Conservation (phyloP, 1,139 yeast genomes). For the Candida sp. region DNA sequence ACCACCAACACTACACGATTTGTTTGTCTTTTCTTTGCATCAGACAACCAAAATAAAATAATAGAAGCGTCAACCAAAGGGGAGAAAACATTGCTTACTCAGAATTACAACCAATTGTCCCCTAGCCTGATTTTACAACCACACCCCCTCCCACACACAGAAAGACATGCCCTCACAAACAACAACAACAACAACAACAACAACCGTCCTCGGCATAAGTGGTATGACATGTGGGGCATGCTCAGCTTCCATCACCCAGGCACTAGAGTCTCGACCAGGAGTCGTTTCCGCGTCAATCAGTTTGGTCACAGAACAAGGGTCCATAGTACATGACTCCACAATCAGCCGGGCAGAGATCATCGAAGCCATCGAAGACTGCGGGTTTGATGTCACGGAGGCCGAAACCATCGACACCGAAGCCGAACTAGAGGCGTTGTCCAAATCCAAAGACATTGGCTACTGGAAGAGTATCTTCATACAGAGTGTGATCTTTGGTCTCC, state of each 20-base stretch:
- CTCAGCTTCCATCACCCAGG: slow-evolving; percentile 39
- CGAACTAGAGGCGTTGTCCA: slow-evolving; percentile 61
- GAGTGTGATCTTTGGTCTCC: slow-evolving; percentile 60
- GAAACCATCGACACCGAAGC: slow-evolving; percentile 16
- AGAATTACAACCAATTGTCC: too few relatives aligned
- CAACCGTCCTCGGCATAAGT: slow-evolving; percentile 15
- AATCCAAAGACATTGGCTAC: slow-evolving; percentile 69
- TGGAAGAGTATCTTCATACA: slow-evolving; percentile 66
- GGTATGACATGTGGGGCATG: slow-evolving; percentile 52
- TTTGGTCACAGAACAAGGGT: slow-evolving; percentile 39
- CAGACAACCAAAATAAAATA: too few relatives aligned
- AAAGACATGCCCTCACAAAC: neutral
- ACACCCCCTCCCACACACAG: too few relatives aligned
- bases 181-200: neutral
- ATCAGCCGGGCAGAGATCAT: slow-evolving; percentile 17
- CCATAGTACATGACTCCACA: slow-evolving; percentile 23
- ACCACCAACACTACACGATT: too few relatives aligned
- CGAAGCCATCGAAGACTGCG: slow-evolving; percentile 39
- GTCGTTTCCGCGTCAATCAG: slow-evolving; percentile 33
- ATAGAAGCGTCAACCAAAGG: too few relatives aligned
- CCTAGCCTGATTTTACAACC: too few relatives aligned
- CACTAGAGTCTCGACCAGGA: slow-evolving; percentile 26
- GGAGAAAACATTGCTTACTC: too few relatives aligned
- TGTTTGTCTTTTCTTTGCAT: too few relatives aligned
- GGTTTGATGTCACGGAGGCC: slow-evolving; percentile 32